phyloP scores from a whole-genome alignment of 2,329 filamentous ascomycete genomes.

The Arthrobotrys iridis region DNA sequence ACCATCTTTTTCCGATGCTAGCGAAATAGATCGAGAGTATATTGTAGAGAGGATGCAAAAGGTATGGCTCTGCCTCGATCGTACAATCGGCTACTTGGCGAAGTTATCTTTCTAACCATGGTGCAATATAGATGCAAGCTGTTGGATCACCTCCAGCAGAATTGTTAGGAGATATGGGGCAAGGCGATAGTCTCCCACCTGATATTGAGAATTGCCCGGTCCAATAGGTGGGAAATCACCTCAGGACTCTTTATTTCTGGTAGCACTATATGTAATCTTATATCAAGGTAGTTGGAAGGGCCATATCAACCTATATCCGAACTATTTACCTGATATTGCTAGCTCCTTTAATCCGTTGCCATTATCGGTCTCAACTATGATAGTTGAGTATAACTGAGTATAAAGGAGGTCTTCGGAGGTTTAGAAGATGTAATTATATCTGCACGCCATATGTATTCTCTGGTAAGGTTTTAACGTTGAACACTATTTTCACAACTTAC shows the following conservation, averaged over 20 bases:
- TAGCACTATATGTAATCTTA: not conserved
- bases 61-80: conserved; percentile 67
- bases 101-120: conserved; percentile 53
- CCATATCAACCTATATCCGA: not conserved
- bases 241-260: too few species aligned
- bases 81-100: not conserved
- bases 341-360: too few species aligned
- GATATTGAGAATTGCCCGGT: conserved; percentile 72
- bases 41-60: conserved; percentile 98
- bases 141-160: conserved; percentile 89
- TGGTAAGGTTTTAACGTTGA: too few species aligned
- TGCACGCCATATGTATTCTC: too few species aligned
- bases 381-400: too few species aligned
- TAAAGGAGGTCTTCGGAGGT: too few species aligned
- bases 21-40: conserved; percentile 82
- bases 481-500: too few species aligned
- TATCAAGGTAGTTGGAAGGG: not conserved
- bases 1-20: conserved; percentile 80
- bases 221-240: conserved; percentile 63
- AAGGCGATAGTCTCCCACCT: conserved; percentile 74
- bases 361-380: too few species aligned
- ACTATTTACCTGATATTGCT: too few species aligned
- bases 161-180: conserved; percentile 87
- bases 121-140: conserved; percentile 86
- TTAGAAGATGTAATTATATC: too few species aligned